Percentiles rank a stretch among this genome's conserved stretches.
Evolutionary conservation across 768 basidiomycete species (phyloP).

Genomic region (Hygrocybe coccinea): DNA sequence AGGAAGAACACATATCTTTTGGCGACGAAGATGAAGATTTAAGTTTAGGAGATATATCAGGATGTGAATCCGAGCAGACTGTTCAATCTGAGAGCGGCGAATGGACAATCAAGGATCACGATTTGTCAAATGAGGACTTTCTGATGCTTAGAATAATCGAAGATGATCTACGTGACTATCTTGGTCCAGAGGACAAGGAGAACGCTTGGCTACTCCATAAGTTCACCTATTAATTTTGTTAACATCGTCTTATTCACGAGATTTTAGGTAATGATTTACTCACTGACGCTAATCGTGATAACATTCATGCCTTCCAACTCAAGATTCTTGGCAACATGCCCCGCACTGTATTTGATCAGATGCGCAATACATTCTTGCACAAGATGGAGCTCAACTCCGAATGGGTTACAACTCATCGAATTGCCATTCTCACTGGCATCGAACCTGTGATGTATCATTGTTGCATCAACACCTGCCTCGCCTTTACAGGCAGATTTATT

Average conservation of each 20-base stretch:
- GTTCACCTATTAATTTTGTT: neutral
- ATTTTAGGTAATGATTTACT: constrained; percentile 18
- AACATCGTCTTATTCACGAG: neutral
- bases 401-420: constrained; percentile 21
- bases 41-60: too few relatives aligned
- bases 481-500: too few relatives aligned
- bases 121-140: neutral
- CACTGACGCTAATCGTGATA: constrained; percentile 20
- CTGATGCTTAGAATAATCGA: neutral
- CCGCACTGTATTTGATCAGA: constrained; percentile 18
- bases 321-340: constrained; percentile 24
- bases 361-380: constrained; percentile 23
- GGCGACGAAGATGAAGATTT: too few relatives aligned
- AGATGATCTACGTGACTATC: neutral
- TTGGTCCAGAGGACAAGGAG: neutral
- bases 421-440: too few relatives aligned
- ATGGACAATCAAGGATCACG: neutral
- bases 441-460: too few relatives aligned
- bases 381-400: constrained; percentile 23
- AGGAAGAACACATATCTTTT: too few relatives aligned
- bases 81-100: neutral
- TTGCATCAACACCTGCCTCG: too few relatives aligned
- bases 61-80: neutral
- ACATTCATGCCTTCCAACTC: constrained; percentile 26
- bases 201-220: neutral